Evolutionary conservation across 192 early-diverging fungal species (phyloP).

Genomic region (Coemansia sp.): DNA sequence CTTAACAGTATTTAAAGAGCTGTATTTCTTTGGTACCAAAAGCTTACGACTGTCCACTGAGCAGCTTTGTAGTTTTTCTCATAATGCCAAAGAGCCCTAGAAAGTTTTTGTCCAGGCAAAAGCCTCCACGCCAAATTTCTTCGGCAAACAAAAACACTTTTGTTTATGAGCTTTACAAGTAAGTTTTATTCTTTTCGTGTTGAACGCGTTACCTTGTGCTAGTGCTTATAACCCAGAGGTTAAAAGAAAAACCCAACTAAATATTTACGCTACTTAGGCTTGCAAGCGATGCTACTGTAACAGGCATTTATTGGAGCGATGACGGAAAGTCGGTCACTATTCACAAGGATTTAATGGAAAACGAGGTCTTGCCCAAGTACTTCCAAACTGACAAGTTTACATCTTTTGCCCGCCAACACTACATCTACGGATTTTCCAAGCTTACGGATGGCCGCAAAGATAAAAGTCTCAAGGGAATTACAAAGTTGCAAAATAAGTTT

Average conservation of each 20-base stretch:
- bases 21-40: no score
- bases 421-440: conserved; percentile 44
- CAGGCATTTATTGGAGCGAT: conserved; percentile 22
- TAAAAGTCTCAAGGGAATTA: conserved; percentile 10
- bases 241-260: no score
- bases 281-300: not conserved
- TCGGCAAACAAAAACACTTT: conserved; percentile 25
- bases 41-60: no score
- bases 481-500: conserved; percentile 10
- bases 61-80: not conserved
- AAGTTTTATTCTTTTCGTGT: not conserved
- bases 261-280: not conserved
- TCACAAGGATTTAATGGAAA: conserved; percentile 1
- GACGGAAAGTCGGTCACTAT: conserved; percentile 23
- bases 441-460: conserved; percentile 44
- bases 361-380: conserved; percentile 14
- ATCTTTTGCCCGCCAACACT: conserved; percentile 48
- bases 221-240: no score
- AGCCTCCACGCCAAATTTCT: conserved; percentile 5
- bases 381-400: conserved; percentile 26
- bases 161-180: conserved; percentile 28
- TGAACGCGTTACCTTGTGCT: no score
- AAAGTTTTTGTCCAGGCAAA: not conserved
- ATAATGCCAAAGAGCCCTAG: conserved; percentile 16
- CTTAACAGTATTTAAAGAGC: no score